phyloP scores from a whole-genome alignment of 371 early-diverging fungal species.

The Mortierella sp. region DNA sequence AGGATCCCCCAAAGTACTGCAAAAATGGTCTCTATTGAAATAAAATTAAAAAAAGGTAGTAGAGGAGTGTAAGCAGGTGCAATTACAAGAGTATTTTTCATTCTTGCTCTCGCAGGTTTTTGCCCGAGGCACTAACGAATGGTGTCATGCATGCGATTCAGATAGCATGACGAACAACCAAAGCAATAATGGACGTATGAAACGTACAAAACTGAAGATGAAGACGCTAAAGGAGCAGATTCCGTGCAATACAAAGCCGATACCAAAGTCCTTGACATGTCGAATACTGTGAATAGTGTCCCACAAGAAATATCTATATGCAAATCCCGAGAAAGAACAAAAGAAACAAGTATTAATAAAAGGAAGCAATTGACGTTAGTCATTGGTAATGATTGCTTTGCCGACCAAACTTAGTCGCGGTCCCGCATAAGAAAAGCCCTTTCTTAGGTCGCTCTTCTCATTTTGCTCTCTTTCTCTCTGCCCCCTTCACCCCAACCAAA shows the following conservation, averaged over 20 bases:
- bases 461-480: too few relatives aligned
- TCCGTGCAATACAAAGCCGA: slow-evolving; percentile 91
- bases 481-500: slow-evolving; percentile 6
- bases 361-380: slow-evolving; percentile 23
- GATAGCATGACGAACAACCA: background rate
- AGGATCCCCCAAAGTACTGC: slow-evolving; percentile 89
- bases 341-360: background rate
- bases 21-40: slow-evolving; percentile 77
- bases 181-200: background rate
- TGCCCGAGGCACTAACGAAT: background rate
- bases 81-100: background rate
- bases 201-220: slow-evolving; percentile 80
- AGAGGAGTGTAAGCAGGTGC: background rate
- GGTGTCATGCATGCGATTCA: background rate
- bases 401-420: background rate
- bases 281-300: slow-evolving; percentile 83
- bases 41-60: too few relatives aligned
- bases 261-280: slow-evolving; percentile 78
- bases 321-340: slow-evolving; percentile 2
- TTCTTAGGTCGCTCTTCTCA: too few relatives aligned
- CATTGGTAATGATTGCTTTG: slow-evolving; percentile 14
- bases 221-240: slow-evolving; percentile 84
- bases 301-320: slow-evolving; percentile 91
- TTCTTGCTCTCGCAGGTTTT: background rate
- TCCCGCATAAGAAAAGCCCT: background rate